Percentiles rank a stretch among this genome's conserved stretches.
Conservation (phyloP, 305 asterid species). For the Fraxinus platypoda region DNA sequence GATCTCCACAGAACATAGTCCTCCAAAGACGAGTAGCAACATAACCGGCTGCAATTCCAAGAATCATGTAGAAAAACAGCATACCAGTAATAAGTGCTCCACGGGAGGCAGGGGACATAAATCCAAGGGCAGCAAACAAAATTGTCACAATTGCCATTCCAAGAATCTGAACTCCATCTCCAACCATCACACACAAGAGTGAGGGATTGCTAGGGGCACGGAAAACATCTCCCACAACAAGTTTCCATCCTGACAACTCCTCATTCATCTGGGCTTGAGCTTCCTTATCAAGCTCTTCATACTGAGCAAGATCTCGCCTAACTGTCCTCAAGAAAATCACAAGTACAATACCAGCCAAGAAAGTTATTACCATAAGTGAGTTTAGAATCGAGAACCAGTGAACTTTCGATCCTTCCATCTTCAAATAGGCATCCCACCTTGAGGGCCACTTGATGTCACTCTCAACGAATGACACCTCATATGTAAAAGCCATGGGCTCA, state of each 20-base stretch:
- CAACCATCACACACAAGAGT: constrained; percentile 62
- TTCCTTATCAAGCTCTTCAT: constrained; percentile 83
- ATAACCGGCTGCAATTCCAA: constrained; percentile 67
- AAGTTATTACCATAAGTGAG: constrained; percentile 81
- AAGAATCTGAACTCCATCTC: constrained; percentile 64
- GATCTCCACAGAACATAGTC: constrained; percentile 54
- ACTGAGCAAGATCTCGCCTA: constrained; percentile 71
- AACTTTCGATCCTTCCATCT: constrained; percentile 89
- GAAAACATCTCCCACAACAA: constrained; percentile 65
- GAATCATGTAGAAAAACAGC: constrained; percentile 65
- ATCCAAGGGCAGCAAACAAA: constrained; percentile 65
- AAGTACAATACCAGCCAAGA: constrained; percentile 82
- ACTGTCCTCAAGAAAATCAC: constrained; percentile 81
- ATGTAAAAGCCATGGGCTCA: constrained; percentile 59
- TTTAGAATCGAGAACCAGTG: constrained; percentile 84
- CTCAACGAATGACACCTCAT: constrained; percentile 67
- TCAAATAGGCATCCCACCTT: constrained; percentile 88
- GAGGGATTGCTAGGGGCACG: constrained; percentile 54
- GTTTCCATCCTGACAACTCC: constrained; percentile 71
- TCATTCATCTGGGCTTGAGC: constrained; percentile 69
- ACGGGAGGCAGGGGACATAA: constrained; percentile 76
- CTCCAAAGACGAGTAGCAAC: constrained; percentile 68
- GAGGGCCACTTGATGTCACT: constrained; percentile 85
- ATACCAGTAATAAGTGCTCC: constrained; percentile 61
- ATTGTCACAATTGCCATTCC: constrained; percentile 70